Evolutionary conservation across 1,284 basidiomycete species (phyloP).

Genomic region (Tilletiopsis washingtonensis): DNA sequence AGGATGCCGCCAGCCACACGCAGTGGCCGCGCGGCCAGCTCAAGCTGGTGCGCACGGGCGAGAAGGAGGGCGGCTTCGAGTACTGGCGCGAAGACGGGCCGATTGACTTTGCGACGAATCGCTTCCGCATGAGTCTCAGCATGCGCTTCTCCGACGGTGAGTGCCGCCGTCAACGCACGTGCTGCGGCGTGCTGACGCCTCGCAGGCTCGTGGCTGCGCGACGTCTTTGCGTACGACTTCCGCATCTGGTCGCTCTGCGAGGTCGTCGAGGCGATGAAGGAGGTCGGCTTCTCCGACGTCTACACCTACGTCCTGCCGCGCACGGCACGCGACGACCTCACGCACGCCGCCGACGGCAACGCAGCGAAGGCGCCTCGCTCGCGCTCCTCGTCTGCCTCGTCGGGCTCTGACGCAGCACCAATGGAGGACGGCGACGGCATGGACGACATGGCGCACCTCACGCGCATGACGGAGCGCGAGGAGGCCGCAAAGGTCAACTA

Average conservation of each 20-base stretch:
- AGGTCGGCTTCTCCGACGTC: conserved; percentile 31
- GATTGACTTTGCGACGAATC: conserved; percentile 30
- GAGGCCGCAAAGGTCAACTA: conserved; percentile 23
- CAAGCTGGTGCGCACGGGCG: conserved; percentile 26
- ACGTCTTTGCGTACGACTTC: conserved; percentile 35
- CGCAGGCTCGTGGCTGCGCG: conserved; percentile 21
- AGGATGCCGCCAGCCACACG: not conserved
- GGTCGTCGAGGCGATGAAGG: conserved; percentile 31
- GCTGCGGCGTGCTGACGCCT: not conserved
- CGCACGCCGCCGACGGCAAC: conserved; percentile 14
- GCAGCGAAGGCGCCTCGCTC: not conserved
- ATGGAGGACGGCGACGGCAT: conserved; percentile 8
- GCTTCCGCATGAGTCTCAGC: conserved; percentile 33
- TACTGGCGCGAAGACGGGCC: conserved; percentile 42
- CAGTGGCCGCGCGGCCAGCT: conserved; percentile 33
- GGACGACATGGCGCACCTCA: conserved; percentile 13
- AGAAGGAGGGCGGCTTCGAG: conserved; percentile 22
- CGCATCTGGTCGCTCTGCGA: conserved; percentile 31
- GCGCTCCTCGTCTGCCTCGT: not conserved
- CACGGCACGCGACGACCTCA: too few relatives aligned
- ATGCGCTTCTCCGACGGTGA: conserved; percentile 24
- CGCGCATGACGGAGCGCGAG: conserved; percentile 21
- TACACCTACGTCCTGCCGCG: conserved; percentile 21
- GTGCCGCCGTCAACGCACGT: not conserved
- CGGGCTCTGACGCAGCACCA: not conserved